phyloP scores from a whole-genome alignment of 805 yeast species.

The Saturnispora diversa region DNA sequence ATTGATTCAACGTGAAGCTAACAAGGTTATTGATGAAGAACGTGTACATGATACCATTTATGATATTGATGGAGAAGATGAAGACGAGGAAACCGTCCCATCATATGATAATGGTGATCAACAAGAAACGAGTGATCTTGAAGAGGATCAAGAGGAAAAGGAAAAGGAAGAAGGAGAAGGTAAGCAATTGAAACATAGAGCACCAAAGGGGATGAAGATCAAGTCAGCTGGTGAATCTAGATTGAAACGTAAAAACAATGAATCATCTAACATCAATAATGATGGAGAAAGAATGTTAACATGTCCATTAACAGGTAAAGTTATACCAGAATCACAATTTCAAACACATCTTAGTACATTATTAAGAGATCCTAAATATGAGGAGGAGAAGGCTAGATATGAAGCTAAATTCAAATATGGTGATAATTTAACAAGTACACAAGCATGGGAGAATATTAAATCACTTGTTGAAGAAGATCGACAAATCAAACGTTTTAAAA shows the following conservation, averaged over 20 bases:
- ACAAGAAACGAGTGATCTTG: too few relatives aligned
- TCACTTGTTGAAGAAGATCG: slow-evolving; percentile 22
- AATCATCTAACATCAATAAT: slow-evolving; percentile 2
- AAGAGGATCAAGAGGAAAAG: slow-evolving; percentile 9
- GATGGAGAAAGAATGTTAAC: slow-evolving; percentile 34
- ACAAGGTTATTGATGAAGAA: slow-evolving; percentile 29
- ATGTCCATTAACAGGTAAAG: slow-evolving; percentile 74
- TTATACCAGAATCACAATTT: slow-evolving; percentile 62
- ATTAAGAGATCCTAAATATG: slow-evolving; percentile 70
- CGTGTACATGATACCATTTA: slow-evolving; percentile 13
- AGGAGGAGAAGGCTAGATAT: slow-evolving; percentile 56
- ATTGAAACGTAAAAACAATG: slow-evolving; percentile 23
- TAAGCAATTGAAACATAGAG: slow-evolving; percentile 5
- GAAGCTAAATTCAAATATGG: slow-evolving; percentile 44
- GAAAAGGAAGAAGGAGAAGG: background rate
- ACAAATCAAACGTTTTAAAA: slow-evolving; percentile 9
- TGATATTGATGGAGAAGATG: slow-evolving; percentile 13
- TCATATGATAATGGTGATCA: slow-evolving; percentile 5
- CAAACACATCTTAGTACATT: slow-evolving; percentile 62
- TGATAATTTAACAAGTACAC: slow-evolving; percentile 30
- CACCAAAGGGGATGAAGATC: slow-evolving; percentile 50
- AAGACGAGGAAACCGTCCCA: slow-evolving; percentile 3
- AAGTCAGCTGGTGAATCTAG: slow-evolving; percentile 67
- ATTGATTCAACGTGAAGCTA: slow-evolving; percentile 41
- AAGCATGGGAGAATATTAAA: slow-evolving; percentile 56